phyloP scores from a whole-genome alignment of 176 grass and related monocot species.

The Leersia perrieri region DNA sequence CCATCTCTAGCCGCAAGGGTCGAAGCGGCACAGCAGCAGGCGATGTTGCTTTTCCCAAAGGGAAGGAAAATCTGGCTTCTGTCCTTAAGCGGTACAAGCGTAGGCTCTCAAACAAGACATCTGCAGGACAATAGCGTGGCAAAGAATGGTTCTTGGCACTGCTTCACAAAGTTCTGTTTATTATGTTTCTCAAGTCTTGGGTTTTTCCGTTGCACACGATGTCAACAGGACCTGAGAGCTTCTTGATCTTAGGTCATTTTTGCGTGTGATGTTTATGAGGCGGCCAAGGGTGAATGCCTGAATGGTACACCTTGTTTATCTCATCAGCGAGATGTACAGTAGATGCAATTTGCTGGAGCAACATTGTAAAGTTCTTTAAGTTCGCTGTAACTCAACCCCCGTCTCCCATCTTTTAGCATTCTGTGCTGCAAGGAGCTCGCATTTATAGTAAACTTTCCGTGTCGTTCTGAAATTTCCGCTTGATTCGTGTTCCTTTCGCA shows the following conservation, averaged over 20 bases:
- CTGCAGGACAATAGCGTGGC: not conserved
- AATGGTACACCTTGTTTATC: not conserved
- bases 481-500: not conserved
- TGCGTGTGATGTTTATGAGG: conserved; percentile 1
- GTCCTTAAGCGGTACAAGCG: conserved; percentile 64
- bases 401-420: conserved; percentile 1
- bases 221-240: not conserved
- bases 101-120: conserved; percentile 43
- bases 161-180: not conserved
- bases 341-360: not conserved
- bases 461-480: not conserved
- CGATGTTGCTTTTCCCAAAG: conserved; percentile 63
- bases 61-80: conserved; percentile 66
- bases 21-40: conserved; percentile 61
- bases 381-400: not conserved
- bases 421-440: not conserved
- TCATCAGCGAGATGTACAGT: not conserved
- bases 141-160: not conserved
- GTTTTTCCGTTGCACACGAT: conserved; percentile 7
- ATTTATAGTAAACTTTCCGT: not conserved
- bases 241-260: conserved; percentile 14
- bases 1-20: conserved; percentile 50
- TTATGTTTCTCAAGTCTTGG: not conserved
- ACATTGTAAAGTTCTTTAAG: not conserved
- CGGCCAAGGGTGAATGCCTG: not conserved